phyloP scores from a whole-genome alignment of 495 filamentous ascomycete genomes.

The Extremus antarcticus region DNA sequence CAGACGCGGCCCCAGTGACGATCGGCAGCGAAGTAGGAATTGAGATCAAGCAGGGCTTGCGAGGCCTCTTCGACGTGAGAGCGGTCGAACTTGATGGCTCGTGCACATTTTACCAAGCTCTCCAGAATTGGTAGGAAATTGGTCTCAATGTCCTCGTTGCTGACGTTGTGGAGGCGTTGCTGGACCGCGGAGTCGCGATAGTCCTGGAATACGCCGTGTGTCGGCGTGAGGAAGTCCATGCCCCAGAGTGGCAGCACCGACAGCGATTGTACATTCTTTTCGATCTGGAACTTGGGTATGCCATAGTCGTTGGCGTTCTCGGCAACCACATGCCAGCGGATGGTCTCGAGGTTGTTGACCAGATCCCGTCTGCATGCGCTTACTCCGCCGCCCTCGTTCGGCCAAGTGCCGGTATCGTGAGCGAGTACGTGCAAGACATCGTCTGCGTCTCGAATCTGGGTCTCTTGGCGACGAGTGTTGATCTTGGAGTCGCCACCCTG shows the following conservation, averaged over 20 bases:
- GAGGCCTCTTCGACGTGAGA: constrained; percentile 46
- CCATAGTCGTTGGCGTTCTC: constrained; percentile 58
- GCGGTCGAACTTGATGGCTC: constrained; percentile 40
- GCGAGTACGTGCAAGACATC: constrained; percentile 51
- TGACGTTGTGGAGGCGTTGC: constrained; percentile 40
- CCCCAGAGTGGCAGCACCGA: constrained; percentile 60
- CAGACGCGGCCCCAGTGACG: constrained; percentile 55
- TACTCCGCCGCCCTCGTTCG: constrained; percentile 57
- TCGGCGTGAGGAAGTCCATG: constrained; percentile 51
- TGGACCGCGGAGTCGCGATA: constrained; percentile 52
- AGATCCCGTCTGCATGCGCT: constrained; percentile 58
- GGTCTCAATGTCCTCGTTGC: constrained; percentile 43
- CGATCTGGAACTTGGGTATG: constrained; percentile 54
- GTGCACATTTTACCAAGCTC: constrained; percentile 46
- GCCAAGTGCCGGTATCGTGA: constrained; percentile 55
- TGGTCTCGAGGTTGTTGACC: constrained; percentile 51
- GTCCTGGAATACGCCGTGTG: constrained; percentile 52
- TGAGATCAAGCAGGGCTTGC: constrained; percentile 48
- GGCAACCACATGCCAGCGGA: constrained; percentile 57
- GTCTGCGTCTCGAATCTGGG: constrained; percentile 39
- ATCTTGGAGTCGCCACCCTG: constrained; percentile 47
- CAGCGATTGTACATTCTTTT: constrained; percentile 53
- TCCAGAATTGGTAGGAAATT: constrained; percentile 55
- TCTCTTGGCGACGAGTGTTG: constrained; percentile 33
- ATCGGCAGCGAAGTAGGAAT: constrained; percentile 50